These are phyloP conservation scores for Galeopsis tetrahit DNA, from an alignment of 257 asterid species.

Conservation along the genomic window DNA sequence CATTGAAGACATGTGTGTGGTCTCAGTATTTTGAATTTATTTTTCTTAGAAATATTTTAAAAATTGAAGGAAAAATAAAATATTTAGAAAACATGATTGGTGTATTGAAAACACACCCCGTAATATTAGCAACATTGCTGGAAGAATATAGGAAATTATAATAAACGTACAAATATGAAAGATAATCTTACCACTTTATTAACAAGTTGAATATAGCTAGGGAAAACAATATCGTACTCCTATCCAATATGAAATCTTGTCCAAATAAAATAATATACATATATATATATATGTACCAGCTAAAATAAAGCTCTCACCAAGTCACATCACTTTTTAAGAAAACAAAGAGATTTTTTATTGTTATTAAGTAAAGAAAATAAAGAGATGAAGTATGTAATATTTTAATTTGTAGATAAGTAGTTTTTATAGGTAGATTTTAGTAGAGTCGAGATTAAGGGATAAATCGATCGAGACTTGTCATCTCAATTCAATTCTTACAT, in stretches of 20 bases:
- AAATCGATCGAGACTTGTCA: too few species aligned
- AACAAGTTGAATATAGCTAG: background rate
- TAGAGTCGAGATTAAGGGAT: too few species aligned
- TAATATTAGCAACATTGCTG: slow-evolving; percentile 27
- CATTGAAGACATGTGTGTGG: background rate
- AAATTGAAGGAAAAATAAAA: too few species aligned
- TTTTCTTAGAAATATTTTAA: background rate
- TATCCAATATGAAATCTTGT: background rate
- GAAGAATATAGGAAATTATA: background rate
- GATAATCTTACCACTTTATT: background rate
- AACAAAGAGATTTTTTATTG: too few species aligned
- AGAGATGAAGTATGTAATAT: too few species aligned
- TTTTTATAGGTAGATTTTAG: too few species aligned
- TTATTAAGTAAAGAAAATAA: too few species aligned
- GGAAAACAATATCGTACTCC: background rate
- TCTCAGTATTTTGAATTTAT: background rate
- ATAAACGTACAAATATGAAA: background rate
- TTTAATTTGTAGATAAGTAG: too few species aligned
- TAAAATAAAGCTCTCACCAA: too few species aligned
- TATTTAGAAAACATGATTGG: slow-evolving; percentile 8
- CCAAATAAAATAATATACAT: background rate
- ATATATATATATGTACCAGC: too few species aligned
- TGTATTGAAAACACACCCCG: slow-evolving; percentile 12
- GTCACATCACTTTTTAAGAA: too few species aligned
- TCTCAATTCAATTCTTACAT: too few species aligned